These are phyloP conservation scores for Fusarium lateritium DNA, from an alignment of 2,329 filamentous ascomycete genomes.

Conservation along the genomic window DNA sequence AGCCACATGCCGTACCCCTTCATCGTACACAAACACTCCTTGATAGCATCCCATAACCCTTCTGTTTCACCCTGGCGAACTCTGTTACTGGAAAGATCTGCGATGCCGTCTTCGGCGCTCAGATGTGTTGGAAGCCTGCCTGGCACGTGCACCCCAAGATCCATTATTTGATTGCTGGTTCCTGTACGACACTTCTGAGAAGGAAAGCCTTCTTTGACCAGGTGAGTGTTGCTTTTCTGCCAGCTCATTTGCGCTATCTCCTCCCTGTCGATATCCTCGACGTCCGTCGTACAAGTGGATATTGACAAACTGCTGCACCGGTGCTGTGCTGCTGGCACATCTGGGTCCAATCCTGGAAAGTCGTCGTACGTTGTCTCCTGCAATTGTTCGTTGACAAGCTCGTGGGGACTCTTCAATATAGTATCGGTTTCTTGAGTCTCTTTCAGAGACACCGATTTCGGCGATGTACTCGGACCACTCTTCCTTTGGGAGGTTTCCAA, in stretches of 20 bases:
- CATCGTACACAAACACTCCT: slow-evolving; percentile 22
- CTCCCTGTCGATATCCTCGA: neutral
- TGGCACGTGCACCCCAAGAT: slow-evolving; percentile 39
- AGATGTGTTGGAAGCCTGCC: slow-evolving; percentile 50
- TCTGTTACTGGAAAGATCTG: slow-evolving; percentile 47
- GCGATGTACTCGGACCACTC: slow-evolving; percentile 48
- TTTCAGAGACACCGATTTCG: slow-evolving; percentile 37
- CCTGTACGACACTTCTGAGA: slow-evolving; percentile 6
- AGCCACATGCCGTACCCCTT: slow-evolving; percentile 27
- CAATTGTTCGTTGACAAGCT: slow-evolving; percentile 27
- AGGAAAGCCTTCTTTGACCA: slow-evolving; percentile 1
- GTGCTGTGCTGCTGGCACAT: slow-evolving; percentile 2
- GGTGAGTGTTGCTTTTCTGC: neutral
- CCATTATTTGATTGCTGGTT: slow-evolving; percentile 14
- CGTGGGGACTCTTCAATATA: slow-evolving; percentile 47
- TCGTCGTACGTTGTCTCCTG: slow-evolving; percentile 24
- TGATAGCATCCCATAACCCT: slow-evolving; percentile 30
- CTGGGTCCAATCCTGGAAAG: neutral
- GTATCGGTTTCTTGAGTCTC: slow-evolving; percentile 50
- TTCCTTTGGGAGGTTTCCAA: slow-evolving; percentile 38
- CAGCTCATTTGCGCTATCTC: neutral
- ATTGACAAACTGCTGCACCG: slow-evolving; percentile 47
- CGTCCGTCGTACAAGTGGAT: slow-evolving; percentile 45
- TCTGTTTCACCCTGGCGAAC: neutral
- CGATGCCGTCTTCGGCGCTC: slow-evolving; percentile 50